phyloP scores from a whole-genome alignment of 176 grass and related monocot species.

The sorghum (Sorghum bicolor) region Sorghum_bicolor_NCBIv3 NC_012876.2:16234501-16235000 shows the following conservation, averaged over 20 bases:
- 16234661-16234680: not conserved
- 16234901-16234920: not conserved
- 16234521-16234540: not conserved
- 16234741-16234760: no score
- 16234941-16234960: not conserved
- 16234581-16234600: not conserved
- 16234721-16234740: no score
- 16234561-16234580: not conserved
- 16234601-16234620: not conserved
- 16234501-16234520: not conserved
- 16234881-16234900: not conserved
- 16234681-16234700: no score
- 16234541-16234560: not conserved
- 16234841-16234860: not conserved
- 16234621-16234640: not conserved
- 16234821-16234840: not conserved
- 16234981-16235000: not conserved
- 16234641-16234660: not conserved
- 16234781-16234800: not conserved
- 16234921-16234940: conserved; percentile 31
- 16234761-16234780: not conserved
- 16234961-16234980: not conserved
- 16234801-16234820: not conserved
- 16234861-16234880: not conserved
- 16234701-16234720: no score